phyloP scores from a whole-genome alignment of 1,284 basidiomycete species.

The Mycosarcoma maydis region DNA sequence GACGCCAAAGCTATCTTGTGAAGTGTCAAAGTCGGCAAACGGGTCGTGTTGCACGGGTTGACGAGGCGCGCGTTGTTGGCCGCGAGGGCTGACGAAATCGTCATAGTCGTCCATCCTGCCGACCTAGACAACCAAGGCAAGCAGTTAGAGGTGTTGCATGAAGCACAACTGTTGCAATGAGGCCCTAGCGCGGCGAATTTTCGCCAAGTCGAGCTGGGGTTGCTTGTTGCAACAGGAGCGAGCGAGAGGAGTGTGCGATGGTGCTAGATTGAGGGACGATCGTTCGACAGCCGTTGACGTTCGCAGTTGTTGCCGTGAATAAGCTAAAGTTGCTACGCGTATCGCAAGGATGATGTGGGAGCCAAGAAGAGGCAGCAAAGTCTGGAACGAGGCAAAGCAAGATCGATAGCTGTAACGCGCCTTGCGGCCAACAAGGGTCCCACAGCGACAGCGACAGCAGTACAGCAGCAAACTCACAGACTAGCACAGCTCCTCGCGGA shows the following conservation, averaged over 20 bases:
- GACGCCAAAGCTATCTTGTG: constrained; percentile 34
- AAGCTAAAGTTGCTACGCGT: too few species aligned
- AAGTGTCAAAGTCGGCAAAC: constrained; percentile 29
- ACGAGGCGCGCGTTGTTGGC: constrained; percentile 1
- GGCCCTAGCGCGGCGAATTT: neutral
- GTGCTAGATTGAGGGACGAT: too few species aligned
- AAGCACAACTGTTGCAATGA: constrained; percentile 5
- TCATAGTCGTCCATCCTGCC: constrained; percentile 60
- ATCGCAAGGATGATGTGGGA: too few species aligned
- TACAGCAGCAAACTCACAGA: too few species aligned
- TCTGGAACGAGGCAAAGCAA: neutral
- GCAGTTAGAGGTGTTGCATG: neutral
- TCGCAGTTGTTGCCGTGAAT: too few species aligned
- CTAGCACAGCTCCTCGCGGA: neutral
- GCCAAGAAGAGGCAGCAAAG: constrained; percentile 6
- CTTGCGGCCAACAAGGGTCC: constrained; percentile 14
- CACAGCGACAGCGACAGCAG: constrained; percentile 1
- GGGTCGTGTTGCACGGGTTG: constrained; percentile 19
- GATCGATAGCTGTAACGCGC: constrained; percentile 4
- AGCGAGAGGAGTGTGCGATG: too few species aligned
- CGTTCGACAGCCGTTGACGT: too few species aligned
- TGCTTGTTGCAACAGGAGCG: neutral
- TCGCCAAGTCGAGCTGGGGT: neutral
- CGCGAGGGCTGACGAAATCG: constrained; percentile 46
- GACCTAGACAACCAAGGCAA: neutral